Evolutionary conservation across 2,329 filamentous ascomycete genomes (phyloP).

Genomic region (Acrocalymma vagum): DNA sequence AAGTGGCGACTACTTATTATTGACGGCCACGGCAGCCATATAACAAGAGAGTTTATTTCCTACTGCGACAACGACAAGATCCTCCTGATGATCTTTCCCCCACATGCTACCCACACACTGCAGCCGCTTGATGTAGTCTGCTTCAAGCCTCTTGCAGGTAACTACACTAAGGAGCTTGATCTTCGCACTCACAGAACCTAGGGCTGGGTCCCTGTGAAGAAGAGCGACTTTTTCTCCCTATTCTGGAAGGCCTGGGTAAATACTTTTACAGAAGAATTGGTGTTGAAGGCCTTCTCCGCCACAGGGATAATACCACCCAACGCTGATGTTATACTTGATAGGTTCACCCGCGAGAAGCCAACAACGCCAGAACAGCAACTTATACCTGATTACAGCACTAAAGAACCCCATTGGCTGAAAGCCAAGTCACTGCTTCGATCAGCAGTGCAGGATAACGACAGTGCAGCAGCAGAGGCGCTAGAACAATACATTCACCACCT

Average conservation of each 20-base stretch:
- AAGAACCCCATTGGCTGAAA: not conserved
- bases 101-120: not conserved
- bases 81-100: constrained; percentile 7
- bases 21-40: constrained; percentile 19
- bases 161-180: not conserved
- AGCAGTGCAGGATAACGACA: not conserved
- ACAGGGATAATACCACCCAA: constrained; percentile 1
- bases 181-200: not conserved
- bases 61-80: constrained; percentile 20
- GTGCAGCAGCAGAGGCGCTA: not conserved
- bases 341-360: not conserved
- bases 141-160: constrained; percentile 2
- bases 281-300: constrained; percentile 5
- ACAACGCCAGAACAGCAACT: not conserved
- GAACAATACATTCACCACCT: not conserved
- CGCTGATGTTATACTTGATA: constrained; percentile 1
- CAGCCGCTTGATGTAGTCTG: constrained; percentile 4
- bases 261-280: constrained; percentile 1
- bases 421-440: not conserved
- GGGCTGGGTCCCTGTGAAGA: not conserved
- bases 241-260: constrained; percentile 6
- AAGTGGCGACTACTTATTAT: constrained; percentile 19
- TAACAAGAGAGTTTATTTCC: constrained; percentile 17
- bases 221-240: constrained; percentile 4
- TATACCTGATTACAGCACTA: not conserved